phyloP scores from a whole-genome alignment of 2,329 filamentous ascomycete genomes.

The Coccinonectria pachysandricola region DNA sequence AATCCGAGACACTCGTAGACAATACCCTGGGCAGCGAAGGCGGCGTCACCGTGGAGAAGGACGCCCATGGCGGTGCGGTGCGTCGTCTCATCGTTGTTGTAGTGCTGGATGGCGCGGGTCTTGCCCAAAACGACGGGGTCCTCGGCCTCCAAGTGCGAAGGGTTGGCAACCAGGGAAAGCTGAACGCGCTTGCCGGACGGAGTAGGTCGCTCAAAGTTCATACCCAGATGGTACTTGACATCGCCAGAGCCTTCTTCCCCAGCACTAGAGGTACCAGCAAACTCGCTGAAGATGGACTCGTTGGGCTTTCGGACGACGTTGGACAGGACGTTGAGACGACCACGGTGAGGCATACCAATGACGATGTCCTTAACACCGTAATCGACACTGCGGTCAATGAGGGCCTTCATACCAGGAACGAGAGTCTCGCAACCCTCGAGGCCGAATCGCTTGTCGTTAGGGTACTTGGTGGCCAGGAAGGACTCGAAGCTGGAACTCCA shows the following conservation, averaged over 20 bases:
- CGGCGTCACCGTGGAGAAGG: constrained; percentile 91
- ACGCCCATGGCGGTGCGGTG: constrained; percentile 91
- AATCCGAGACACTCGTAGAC: constrained; percentile 99
- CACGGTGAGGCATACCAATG: constrained; percentile 98
- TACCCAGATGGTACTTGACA: constrained; percentile 98
- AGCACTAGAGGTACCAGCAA: constrained; percentile 76
- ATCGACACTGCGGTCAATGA: constrained; percentile 96
- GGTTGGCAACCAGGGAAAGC: constrained; percentile 94
- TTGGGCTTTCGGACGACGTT: constrained; percentile 99
- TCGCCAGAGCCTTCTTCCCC: constrained; percentile 95
- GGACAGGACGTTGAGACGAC: constrained; percentile 92
- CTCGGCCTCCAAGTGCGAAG: constrained; percentile 95
- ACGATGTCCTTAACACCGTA: constrained; percentile 98
- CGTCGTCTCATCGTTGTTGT: constrained; percentile 90
- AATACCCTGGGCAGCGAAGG: constrained; percentile 90
- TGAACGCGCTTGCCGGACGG: constrained; percentile 99
- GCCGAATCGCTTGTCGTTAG: constrained; percentile 99
- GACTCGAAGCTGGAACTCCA: constrained; percentile 97
- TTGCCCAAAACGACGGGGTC: constrained; percentile 97
- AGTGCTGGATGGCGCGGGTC: constrained; percentile 95
- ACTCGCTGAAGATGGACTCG: constrained; percentile 99
- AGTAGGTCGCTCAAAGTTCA: constrained; percentile 99
- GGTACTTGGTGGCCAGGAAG: constrained; percentile 94
- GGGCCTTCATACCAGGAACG: constrained; percentile 97
- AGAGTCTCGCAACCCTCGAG: constrained; percentile 94